phyloP scores from a whole-genome alignment of 495 filamentous ascomycete species.

The Talaromyces nanjingensis region DNA sequence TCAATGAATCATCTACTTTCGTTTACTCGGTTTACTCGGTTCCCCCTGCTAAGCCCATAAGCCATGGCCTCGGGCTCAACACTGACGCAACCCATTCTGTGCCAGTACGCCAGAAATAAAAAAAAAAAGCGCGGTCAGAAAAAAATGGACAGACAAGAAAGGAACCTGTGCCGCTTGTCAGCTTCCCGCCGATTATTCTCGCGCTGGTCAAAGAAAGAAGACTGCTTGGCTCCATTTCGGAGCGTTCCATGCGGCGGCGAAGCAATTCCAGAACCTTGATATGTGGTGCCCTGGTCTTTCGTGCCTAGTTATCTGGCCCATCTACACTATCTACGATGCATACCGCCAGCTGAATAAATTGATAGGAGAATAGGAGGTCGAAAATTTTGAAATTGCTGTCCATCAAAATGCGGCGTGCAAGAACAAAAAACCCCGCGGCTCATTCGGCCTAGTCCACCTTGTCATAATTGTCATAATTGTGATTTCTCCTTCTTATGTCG shows the following conservation, averaged over 20 bases:
- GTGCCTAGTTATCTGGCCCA: neutral
- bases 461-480: neutral
- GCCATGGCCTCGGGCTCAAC: neutral
- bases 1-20: neutral
- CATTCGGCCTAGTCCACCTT: neutral
- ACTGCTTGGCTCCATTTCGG: slow-evolving; percentile 6
- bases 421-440: neutral
- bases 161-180: neutral
- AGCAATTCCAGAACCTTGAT: slow-evolving; percentile 2
- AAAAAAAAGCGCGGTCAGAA: neutral
- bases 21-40: neutral
- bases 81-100: slow-evolving; percentile 1
- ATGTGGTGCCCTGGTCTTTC: neutral
- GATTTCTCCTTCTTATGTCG: neutral
- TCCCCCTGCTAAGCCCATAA: neutral
- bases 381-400: neutral
- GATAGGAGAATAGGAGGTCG: slow-evolving; percentile 4
- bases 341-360: neutral
- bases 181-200: slow-evolving; percentile 1
- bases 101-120: neutral
- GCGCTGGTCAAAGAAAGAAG: slow-evolving; percentile 1
- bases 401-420: slow-evolving; percentile 5
- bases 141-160: neutral
- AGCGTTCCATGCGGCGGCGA: neutral
- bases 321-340: neutral